Base-by-base conservation (phyloP, 106 monocot species). In the Cymbidium sinense region DNA sequence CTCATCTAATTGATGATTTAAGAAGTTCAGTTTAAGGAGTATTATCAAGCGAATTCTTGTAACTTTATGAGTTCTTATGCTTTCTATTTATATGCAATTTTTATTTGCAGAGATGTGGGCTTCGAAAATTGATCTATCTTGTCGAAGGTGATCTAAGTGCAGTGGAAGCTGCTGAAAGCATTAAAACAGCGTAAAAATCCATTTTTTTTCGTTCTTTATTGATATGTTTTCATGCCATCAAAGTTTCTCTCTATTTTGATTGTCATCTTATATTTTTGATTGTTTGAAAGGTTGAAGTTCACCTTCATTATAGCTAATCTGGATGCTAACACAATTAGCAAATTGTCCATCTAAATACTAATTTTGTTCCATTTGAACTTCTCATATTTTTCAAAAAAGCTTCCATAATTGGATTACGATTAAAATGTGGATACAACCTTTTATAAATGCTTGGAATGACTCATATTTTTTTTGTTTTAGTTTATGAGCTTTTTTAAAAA, bases 91-190 rank as follows among this genome's bases (percentile, higher is more conserved):
- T 51, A 13, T 79, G 27, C 55, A 35, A 43, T 81, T 86, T 5
- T 72, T 43, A 13, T 79, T 80, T 86, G 25, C 72, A 95, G 95
- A 90, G 90, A 83, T 94, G 98, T 82, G 98, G 98, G n/a, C 78
- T 98, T 43, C 85, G 61, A 21, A 98, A 94, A 75, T 74, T 98
- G 78, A 94, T 98, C 51, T 98, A 94, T 87, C 81, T 98, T 30
- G 94, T 98, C 76, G 98, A 98, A 86, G 98, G 98, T 76, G 98
- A 98, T 65, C 94, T 90, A 35, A 98, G 93, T 88, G 67, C 76
- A 75, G 78, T 84, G 70, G 94, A 98, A 77, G 82, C 90, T 74
- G 83, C 92, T 76, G 98, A 94, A 86, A 94, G 94, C 80, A 86
- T 98, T 62, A 94, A 98, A 88, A 94, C 98, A 87, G 98, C 98